Conservation (phyloP, 179 eudicot genomes). For the Camellia oleifera region DNA sequence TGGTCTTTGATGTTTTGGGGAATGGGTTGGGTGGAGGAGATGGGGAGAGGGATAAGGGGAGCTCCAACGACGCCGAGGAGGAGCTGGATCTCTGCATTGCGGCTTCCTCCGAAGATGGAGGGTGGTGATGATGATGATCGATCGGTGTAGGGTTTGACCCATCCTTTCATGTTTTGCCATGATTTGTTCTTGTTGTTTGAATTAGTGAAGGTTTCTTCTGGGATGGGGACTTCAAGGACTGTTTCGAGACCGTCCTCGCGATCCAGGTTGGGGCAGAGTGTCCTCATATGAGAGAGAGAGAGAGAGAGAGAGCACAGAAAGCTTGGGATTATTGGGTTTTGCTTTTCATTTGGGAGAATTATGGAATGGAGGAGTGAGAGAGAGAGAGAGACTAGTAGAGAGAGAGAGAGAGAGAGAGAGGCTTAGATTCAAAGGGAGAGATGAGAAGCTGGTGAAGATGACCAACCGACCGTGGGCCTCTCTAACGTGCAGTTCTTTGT, state of each 20-base stretch:
- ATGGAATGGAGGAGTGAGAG: background rate
- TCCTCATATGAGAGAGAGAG: conserved; percentile 50
- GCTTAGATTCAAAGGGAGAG: conserved; percentile 22
- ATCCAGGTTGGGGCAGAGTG: conserved; percentile 79
- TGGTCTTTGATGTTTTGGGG: conserved; percentile 46
- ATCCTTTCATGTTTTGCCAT: conserved; percentile 77
- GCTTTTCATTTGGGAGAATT: conserved; percentile 8
- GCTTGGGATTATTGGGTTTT: too few species aligned
- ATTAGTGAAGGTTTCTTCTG: conserved; percentile 74
- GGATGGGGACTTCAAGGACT: conserved; percentile 87
- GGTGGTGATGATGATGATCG: conserved; percentile 30
- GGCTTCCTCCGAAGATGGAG: conserved; percentile 32
- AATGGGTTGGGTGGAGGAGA: conserved; percentile 29
- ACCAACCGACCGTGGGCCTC: conserved; percentile 45
- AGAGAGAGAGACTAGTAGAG: background rate
- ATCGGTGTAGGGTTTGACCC: conserved; percentile 51
- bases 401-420: conserved; percentile 19
- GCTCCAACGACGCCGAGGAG: conserved; percentile 87
- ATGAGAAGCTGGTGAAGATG: conserved; percentile 15
- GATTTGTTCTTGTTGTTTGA: conserved; percentile 35
- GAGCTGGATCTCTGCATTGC: conserved; percentile 68
- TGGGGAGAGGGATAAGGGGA: conserved; percentile 77
- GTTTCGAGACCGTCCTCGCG: conserved; percentile 81
- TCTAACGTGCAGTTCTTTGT: conserved; percentile 33
- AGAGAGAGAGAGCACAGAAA: background rate